Evolutionary conservation across 352 stramenopile genomes (phyloP), one percentile per base, ranked within the genome.

Genomic region (Phytophthora macrochlamydospora): DNA sequence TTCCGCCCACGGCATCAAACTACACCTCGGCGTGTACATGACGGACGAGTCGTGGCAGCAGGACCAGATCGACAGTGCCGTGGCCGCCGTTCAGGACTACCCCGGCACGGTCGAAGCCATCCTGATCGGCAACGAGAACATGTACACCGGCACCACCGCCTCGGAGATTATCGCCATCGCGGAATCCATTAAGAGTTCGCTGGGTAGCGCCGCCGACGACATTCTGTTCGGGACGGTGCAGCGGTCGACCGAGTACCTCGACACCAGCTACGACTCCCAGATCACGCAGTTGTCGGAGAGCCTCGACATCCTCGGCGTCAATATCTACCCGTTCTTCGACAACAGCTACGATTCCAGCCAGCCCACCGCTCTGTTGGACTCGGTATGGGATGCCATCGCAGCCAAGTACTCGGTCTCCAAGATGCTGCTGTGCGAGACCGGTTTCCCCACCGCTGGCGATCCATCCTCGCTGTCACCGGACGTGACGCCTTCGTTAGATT

Each of bases 281-380:
- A 79, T 71, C 33, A 71, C 72, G n/a, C 46, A 63, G 31, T 56
- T 89, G 4, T 78, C 75, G 9, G 58, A 54, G 29, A 78, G 65
- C 50, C 66, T 89, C 11, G 77, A 89, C 59, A 80, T 89, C 56
- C 69, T 89, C 7, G 80, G 78, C 8, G 78, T 87, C 30, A 87
- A 89, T 51, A 87, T 89, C 63, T 89, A 89, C 63, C 80, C 77
- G 56, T 89, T 73, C 67, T 89, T 89, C 35, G 67, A 82, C 52
- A 53, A 74, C 53, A 84, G 74, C 57, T 89, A 88, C 65, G 69
- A 88, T 46, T 55, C 61, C 28, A 75, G 51, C 42, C 63, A 88
- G 32, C 82, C 79, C 12, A 60, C 66, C 0, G 78, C 70, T 14
- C 59, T 89, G 29, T 56, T 87, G 38, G 61, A 89, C 33, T 54